Conservation (phyloP, 2,329 filamentous ascomycete species). For the Apiospora kogelbergensis region DNA sequence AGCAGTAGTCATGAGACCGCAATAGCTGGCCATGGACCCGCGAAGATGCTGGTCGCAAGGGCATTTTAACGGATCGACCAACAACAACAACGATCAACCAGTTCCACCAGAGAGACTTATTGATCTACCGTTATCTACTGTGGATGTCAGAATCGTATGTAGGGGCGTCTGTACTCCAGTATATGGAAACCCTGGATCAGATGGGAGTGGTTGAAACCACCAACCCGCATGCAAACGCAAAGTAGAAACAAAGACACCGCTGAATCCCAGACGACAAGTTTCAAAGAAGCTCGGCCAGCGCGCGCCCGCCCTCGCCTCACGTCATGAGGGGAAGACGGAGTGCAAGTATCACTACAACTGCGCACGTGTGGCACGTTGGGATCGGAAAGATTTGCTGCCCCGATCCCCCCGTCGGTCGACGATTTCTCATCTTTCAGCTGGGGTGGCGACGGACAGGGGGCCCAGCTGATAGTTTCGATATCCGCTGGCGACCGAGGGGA, state of each 20-base stretch:
- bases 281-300: background rate
- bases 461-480: background rate
- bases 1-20: background rate
- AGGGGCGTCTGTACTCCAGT: background rate
- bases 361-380: background rate
- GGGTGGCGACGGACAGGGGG: background rate
- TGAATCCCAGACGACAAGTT: background rate
- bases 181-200: background rate
- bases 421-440: background rate
- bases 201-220: background rate
- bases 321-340: background rate
- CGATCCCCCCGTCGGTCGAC: background rate
- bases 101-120: background rate
- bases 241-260: background rate
- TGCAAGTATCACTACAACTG: background rate
- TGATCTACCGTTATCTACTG: background rate
- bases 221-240: background rate
- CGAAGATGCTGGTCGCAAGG: background rate
- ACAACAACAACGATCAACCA: background rate
- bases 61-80: background rate
- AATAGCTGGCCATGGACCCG: background rate
- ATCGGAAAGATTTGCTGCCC: background rate
- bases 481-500: background rate
- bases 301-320: background rate
- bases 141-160: background rate